Conservation (phyloP, 129 eudicot genomes). For the sunflower (Helianthus annuus) region HanXRQr2.0-SUNRISE NC_035444.2:13305261-13305760, state of each 20-base stretch:
- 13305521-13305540: constrained; percentile 70
- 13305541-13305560: constrained; percentile 76
- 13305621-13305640: constrained; percentile 78
- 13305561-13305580: constrained; percentile 81
- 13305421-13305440: constrained; percentile 91
- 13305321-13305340: constrained; percentile 77
- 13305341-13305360: constrained; percentile 48
- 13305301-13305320: constrained; percentile 81
- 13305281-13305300: constrained; percentile 58
- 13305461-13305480: constrained; percentile 77
- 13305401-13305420: constrained; percentile 75
- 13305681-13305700: constrained; percentile 81
- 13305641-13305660: constrained; percentile 62
- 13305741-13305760: constrained; percentile 13
- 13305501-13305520: constrained; percentile 96
- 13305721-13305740: constrained; percentile 37
- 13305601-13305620: constrained; percentile 80
- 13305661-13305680: constrained; percentile 69
- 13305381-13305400: constrained; percentile 65
- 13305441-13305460: constrained; percentile 93
- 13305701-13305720: constrained; percentile 52
- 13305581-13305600: constrained; percentile 90
- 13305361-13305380: constrained; percentile 85
- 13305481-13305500: constrained; percentile 79
- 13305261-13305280: constrained; percentile 72